Conservation (phyloP, 2,329 filamentous ascomycete species). For the Arthrobotrys entomopaga region DNA sequence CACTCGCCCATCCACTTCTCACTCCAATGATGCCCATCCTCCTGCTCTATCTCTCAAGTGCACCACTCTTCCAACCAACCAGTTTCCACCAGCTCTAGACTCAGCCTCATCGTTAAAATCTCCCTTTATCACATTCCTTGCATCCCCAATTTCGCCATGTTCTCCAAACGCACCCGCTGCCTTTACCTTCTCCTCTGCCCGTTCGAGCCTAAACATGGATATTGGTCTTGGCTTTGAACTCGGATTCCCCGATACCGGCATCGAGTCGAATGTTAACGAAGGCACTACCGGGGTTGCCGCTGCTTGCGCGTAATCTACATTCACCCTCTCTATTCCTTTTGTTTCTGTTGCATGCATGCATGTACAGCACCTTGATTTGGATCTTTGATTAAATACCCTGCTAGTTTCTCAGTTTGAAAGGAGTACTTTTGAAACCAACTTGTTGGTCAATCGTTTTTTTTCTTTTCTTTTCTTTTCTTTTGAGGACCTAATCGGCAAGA, state of each 20-base stretch:
- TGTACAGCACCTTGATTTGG: constrained; percentile 1
- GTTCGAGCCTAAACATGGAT: constrained; percentile 43
- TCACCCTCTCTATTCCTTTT: background rate
- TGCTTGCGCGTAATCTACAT: constrained; percentile 35
- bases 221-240: constrained; percentile 42
- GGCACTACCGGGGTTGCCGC: constrained; percentile 44
- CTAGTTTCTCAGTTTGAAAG: constrained; percentile 19
- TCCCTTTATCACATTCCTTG: constrained; percentile 33
- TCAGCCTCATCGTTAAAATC: constrained; percentile 40
- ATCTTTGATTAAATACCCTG: background rate
- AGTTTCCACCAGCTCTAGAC: constrained; percentile 16
- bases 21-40: constrained; percentile 24
- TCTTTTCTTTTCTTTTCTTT: constrained; percentile 6
- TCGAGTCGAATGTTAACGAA: constrained; percentile 1
- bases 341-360: constrained; percentile 16
- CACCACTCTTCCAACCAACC: constrained; percentile 7
- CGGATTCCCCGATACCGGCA: constrained; percentile 21
- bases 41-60: constrained; percentile 27
- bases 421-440: constrained; percentile 15
- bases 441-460: constrained; percentile 2
- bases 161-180: constrained; percentile 29
- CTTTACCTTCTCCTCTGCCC: constrained; percentile 32
- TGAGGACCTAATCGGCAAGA: constrained; percentile 2
- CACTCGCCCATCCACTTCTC: constrained; percentile 47
- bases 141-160: constrained; percentile 49